These are phyloP conservation scores for Talaromyces wortmannii DNA, from an alignment of 495 filamentous ascomycete species.

Conservation along the genomic window DNA sequence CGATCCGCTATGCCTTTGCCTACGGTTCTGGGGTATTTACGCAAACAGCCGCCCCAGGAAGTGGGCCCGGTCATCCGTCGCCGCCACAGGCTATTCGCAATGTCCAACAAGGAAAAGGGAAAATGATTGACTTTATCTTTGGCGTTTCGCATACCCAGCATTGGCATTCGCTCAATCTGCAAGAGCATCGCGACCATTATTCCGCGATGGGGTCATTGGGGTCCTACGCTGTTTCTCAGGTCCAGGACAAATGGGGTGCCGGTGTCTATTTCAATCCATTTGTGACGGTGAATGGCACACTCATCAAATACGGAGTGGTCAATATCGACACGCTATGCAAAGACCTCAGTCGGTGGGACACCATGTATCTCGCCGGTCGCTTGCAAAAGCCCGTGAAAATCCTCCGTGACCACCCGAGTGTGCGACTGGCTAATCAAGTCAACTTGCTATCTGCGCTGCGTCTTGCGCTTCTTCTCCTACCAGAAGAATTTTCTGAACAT, in stretches of 20 bases:
- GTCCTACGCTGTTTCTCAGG: conserved; percentile 69
- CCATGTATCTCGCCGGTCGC: conserved; percentile 87
- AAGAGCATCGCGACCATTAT: conserved; percentile 88
- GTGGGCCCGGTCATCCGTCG: conserved; percentile 59
- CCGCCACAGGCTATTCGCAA: conserved; percentile 69
- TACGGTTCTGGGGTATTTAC: conserved; percentile 97
- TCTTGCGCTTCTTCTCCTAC: conserved; percentile 80
- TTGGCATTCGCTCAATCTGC: conserved; percentile 90
- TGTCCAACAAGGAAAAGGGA: conserved; percentile 76
- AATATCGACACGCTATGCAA: conserved; percentile 80
- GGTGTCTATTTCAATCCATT: conserved; percentile 98
- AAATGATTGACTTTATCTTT: conserved; percentile 99
- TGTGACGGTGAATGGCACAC: conserved; percentile 86
- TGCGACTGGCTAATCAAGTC: conserved; percentile 89
- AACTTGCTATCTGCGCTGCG: conserved; percentile 89
- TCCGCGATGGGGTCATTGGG: conserved; percentile 79
- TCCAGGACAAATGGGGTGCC: conserved; percentile 85
- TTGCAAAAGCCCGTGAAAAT: conserved; percentile 98
- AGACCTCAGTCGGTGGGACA: conserved; percentile 85
- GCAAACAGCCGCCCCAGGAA: conserved; percentile 50
- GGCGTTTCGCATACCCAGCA: conserved; percentile 93
- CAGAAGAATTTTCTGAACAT: conserved; percentile 75
- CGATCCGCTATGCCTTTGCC: conserved; percentile 92
- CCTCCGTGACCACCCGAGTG: conserved; percentile 82
- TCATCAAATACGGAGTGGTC: conserved; percentile 97